These are phyloP conservation scores for Schwanniomyces polymorphus DNA, from an alignment of 805 yeast species.

Conservation along the genomic window DNA sequence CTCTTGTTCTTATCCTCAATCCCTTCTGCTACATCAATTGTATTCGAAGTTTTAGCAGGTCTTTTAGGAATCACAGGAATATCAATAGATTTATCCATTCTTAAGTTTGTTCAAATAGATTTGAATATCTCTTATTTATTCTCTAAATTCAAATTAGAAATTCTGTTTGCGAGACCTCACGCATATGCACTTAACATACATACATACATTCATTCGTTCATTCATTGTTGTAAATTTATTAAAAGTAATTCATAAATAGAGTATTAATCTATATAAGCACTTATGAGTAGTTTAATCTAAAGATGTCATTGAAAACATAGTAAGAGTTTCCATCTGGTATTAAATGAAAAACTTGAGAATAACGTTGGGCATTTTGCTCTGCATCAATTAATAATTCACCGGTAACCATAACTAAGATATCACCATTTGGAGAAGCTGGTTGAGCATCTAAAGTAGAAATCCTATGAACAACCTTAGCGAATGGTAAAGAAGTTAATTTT, in stretches of 20 bases:
- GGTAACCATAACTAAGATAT: conserved; percentile 95
- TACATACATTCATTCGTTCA: background rate
- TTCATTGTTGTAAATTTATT: background rate
- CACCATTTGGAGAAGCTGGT: conserved; percentile 91
- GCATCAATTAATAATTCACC: conserved; percentile 93
- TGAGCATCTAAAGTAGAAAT: conserved; percentile 96
- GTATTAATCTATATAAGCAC: background rate
- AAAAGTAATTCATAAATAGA: background rate
- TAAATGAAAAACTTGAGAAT: conserved; percentile 96
- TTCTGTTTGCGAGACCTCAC: background rate
- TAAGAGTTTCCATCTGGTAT: conserved; percentile 90
- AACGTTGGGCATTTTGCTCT: conserved; percentile 92
- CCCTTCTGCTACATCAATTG: background rate
- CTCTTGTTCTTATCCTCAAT: background rate
- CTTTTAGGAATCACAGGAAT: conserved; percentile 11
- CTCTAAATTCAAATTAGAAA: background rate
- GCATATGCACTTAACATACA: background rate
- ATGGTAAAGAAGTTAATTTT: conserved; percentile 84
- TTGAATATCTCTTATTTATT: background rate
- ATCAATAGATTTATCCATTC: conserved; percentile 2
- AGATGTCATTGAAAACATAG: conserved; percentile 94
- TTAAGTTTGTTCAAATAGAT: background rate
- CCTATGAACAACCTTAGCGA: conserved; percentile 90
- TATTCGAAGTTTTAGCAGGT: conserved; percentile 5
- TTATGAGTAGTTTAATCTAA: conserved; percentile 86